Evolutionary conservation across 176 grass and related monocot genomes (phyloP).

Genomic region (Juncus inflexus): DNA sequence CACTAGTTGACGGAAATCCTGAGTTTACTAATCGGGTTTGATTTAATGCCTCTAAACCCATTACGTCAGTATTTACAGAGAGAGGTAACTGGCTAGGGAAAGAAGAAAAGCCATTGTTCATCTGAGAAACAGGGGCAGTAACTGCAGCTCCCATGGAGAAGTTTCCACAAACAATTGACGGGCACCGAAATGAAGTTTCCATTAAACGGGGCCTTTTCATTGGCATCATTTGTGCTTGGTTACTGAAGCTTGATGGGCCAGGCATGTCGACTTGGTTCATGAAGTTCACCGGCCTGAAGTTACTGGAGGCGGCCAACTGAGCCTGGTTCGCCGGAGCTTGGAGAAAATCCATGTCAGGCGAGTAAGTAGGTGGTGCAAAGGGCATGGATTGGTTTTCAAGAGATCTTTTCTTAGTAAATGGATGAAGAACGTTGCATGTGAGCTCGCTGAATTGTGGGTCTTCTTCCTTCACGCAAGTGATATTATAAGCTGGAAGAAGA

Average conservation of each 20-base stretch:
- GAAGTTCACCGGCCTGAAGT: not conserved
- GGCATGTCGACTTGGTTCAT: too few species aligned
- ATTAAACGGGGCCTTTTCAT: constrained; percentile 1
- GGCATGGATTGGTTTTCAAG: constrained; percentile 14
- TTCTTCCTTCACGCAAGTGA: constrained; percentile 9
- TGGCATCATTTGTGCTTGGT: too few species aligned
- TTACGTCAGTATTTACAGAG: not conserved
- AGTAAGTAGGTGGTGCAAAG: not conserved
- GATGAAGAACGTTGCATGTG: constrained; percentile 14
- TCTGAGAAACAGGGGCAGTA: not conserved
- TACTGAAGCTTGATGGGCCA: too few species aligned
- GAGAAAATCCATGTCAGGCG: not conserved
- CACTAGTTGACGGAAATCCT: constrained; percentile 12
- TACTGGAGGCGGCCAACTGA: not conserved
- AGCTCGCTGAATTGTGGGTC: constrained; percentile 21
- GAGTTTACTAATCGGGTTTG: not conserved
- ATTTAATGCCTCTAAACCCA: not conserved
- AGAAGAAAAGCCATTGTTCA: constrained; percentile 18
- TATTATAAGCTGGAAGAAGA: constrained; percentile 18
- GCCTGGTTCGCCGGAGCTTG: not conserved
- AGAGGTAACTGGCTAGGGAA: not conserved
- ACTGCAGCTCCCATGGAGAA: not conserved
- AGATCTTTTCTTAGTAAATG: constrained; percentile 16
- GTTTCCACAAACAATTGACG: constrained; percentile 20
- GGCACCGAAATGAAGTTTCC: not conserved